Base-by-base conservation (phyloP, 2,329 filamentous ascomycete species). In the Nemania sp. region DNA sequence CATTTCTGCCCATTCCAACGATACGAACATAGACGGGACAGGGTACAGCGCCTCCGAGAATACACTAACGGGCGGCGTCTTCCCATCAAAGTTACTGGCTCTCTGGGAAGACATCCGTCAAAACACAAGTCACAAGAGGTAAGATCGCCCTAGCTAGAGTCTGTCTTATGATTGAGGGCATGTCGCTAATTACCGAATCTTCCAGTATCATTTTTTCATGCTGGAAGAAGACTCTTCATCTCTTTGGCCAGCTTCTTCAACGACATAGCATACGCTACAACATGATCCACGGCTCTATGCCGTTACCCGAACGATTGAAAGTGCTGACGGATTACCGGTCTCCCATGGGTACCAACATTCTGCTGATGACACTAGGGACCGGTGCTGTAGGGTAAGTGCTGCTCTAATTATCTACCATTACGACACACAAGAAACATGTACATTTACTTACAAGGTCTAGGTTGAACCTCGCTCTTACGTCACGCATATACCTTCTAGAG, bases 161-260 rank as follows among this genome's bases (percentile, higher is more conserved):
- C n/a, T n/a, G n/a, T n/a, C n/a, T 9, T 5, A 3, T 12, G 15
- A 5, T 24, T 9, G 9, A 28, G 14, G 9, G 5, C 12, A 6
- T 19, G 45, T 33, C 6, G 33, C 39, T 49, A 42, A 30, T 37
- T 23, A 24, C 15, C 17, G 17, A 30, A 31, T 19, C 31, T 5
- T 41, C n/a, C 54, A 72, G 69, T 41, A 61, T 71, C 30, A 58
- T 72, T 3, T 72, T 72, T 48, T 70, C 67, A 6, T 66, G 49
- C 22, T 72, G 70, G 70, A 70, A 66, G n/a, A 68, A 65, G 39
- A 70, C 65, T 30, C 60, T 72, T 2, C 59, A 68, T 41, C 43
- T 70, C 44, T 54, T 67, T 14, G 61, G 59, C 30, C 44, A 50
- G 20, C 60, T 68, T n/a, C 57, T 68, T 37, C 48, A 31, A 12